Conservation (phyloP, 1,284 basidiomycete genomes). For the Cystobasidium slooffiae region DNA sequence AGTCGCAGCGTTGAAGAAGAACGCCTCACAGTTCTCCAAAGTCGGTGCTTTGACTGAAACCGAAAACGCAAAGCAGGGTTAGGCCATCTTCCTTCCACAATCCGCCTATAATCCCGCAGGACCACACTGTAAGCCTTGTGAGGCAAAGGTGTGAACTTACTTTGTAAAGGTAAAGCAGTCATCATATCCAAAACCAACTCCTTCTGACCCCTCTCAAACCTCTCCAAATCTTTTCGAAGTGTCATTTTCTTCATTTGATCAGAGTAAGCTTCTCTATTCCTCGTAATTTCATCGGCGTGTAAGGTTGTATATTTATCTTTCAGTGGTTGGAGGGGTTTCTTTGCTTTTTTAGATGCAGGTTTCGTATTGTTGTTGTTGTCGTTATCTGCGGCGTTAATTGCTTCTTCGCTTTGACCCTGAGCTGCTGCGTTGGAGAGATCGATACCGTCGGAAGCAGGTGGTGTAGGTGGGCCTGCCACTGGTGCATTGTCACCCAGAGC, state of each 20-base stretch:
- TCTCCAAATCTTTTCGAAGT: constrained; percentile 15
- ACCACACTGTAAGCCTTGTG: neutral
- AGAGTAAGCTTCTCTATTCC: constrained; percentile 30
- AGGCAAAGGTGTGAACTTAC: neutral
- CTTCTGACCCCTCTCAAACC: constrained; percentile 22
- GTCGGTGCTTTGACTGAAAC: constrained; percentile 13
- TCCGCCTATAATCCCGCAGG: no score
- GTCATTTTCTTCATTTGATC: constrained; percentile 30
- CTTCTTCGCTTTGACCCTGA: no score
- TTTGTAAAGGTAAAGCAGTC: neutral
- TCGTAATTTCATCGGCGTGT: constrained; percentile 9
- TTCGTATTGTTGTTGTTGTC: constrained; percentile 1
- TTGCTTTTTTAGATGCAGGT: neutral
- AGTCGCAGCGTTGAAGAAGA: neutral
- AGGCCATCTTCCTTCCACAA: no score
- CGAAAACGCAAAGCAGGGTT: no score
- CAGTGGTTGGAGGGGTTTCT: constrained; percentile 11
- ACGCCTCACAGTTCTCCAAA: constrained; percentile 16
- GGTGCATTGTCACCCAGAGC: no score
- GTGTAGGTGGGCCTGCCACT: constrained; percentile 12
- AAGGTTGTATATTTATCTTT: constrained; percentile 30
- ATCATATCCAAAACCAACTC: constrained; percentile 13
- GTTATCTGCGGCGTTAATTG: neutral
- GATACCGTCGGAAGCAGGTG: constrained; percentile 14
- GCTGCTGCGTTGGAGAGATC: neutral